Percentiles rank a stretch among this genome's conserved stretches.
Evolutionary conservation across 495 filamentous ascomycete species (phyloP).

Genomic region (Lasiosphaeria hispida): DNA sequence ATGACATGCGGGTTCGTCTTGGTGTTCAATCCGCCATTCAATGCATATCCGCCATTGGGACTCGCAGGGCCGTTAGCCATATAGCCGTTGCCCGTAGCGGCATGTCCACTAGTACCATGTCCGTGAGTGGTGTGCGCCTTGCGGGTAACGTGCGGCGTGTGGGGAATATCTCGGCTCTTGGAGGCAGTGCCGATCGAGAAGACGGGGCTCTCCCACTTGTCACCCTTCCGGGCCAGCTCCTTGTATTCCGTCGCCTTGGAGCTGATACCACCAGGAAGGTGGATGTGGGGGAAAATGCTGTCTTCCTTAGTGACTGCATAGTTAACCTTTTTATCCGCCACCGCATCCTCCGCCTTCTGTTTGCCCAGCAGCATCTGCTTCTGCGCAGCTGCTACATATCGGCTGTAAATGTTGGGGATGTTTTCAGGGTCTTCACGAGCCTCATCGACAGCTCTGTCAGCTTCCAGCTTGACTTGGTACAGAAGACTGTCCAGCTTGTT

Average conservation of each 20-base stretch:
- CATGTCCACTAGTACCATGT: conserved; percentile 17
- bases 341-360: conserved; percentile 60
- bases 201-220: conserved; percentile 92
- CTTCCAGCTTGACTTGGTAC: conserved; percentile 77
- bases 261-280: conserved; percentile 85
- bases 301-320: conserved; percentile 85
- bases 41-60: background rate
- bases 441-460: conserved; percentile 66
- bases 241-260: conserved; percentile 94
- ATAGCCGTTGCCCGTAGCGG: background rate
- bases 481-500: conserved; percentile 65
- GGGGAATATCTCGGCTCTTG: conserved; percentile 68
- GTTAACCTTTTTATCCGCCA: conserved; percentile 77
- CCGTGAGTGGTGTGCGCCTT: conserved; percentile 49
- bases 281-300: conserved; percentile 84
- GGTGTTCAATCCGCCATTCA: background rate
- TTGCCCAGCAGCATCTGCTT: conserved; percentile 70
- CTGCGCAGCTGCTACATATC: conserved; percentile 75
- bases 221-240: conserved; percentile 80
- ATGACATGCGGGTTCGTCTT: conserved; percentile 12
- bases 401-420: conserved; percentile 78
- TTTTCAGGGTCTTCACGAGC: conserved; percentile 71
- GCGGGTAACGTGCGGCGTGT: conserved; percentile 59
- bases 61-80: background rate
- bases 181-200: conserved; percentile 83